These are phyloP conservation scores for Cladosporium sp. DNA, from an alignment of 2,329 filamentous ascomycete genomes.

Conservation along the genomic window DNA sequence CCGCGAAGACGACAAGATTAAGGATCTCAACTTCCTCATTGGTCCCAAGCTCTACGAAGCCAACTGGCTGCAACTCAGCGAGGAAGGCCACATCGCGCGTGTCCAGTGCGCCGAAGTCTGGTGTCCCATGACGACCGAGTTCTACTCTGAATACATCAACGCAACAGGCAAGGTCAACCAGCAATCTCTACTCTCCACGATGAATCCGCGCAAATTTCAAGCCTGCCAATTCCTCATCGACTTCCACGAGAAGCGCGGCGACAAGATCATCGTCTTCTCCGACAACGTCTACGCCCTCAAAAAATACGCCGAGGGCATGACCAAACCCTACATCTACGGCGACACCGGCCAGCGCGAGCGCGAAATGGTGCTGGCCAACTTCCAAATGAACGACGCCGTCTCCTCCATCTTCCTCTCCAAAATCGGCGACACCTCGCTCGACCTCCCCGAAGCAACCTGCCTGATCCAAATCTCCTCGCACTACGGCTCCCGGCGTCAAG, in stretches of 20 bases:
- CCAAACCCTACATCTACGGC: slow-evolving; percentile 87
- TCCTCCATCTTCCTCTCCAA: slow-evolving; percentile 95
- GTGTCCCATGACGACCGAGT: slow-evolving; percentile 98
- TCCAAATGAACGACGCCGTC: slow-evolving; percentile 83
- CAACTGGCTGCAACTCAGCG: slow-evolving; percentile 98
- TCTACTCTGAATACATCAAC: slow-evolving; percentile 87
- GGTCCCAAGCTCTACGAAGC: slow-evolving; percentile 96
- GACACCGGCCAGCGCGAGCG: slow-evolving; percentile 81
- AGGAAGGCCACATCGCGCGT: slow-evolving; percentile 92
- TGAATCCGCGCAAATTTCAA: slow-evolving; percentile 97
- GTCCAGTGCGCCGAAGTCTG: slow-evolving; percentile 98
- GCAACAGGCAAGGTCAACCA: slow-evolving; percentile 56
- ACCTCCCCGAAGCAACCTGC: slow-evolving; percentile 91
- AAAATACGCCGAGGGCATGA: slow-evolving; percentile 74
- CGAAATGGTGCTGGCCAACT: slow-evolving; percentile 82
- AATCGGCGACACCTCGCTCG: slow-evolving; percentile 96
- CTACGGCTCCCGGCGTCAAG: slow-evolving; percentile 92
- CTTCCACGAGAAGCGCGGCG: slow-evolving; percentile 88
- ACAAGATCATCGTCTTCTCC: slow-evolving; percentile 97
- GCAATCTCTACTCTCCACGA: slow-evolving; percentile 72
- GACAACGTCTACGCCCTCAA: slow-evolving; percentile 93
- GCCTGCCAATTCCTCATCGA: slow-evolving; percentile 97
- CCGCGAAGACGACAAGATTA: slow-evolving; percentile 96
- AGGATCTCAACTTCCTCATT: slow-evolving; percentile 93
- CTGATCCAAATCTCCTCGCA: slow-evolving; percentile 97